Evolutionary conservation across 2,329 filamentous ascomycete genomes (phyloP).

Genomic region (Dactylellina leptospora): DNA sequence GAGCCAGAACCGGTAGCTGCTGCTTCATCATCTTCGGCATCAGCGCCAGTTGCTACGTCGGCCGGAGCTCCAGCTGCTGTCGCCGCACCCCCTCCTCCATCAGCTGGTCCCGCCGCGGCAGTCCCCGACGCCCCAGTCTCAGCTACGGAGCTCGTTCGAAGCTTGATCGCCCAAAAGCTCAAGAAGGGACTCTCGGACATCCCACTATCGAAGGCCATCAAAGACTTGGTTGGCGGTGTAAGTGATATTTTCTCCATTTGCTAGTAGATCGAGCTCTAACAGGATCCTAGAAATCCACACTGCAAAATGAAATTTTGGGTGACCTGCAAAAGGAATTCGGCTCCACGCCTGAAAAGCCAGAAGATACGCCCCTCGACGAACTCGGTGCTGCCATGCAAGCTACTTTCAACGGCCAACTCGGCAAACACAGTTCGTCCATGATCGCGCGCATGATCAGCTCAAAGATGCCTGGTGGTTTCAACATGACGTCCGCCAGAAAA

Average conservation of each 20-base stretch:
- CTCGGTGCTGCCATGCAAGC: conserved; percentile 94
- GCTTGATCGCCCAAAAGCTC: conserved; percentile 93
- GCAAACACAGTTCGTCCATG: conserved; percentile 92
- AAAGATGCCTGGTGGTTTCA: conserved; percentile 99
- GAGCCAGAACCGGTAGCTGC: conserved; percentile 74
- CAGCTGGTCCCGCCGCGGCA: conserved; percentile 84
- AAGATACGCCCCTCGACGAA: conserved; percentile 96
- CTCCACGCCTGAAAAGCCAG: conserved; percentile 96
- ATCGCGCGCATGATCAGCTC: conserved; percentile 95
- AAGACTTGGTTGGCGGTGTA: conserved; percentile 76
- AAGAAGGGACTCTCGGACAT: conserved; percentile 92
- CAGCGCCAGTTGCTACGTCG: conserved; percentile 61
- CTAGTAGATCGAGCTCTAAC: neutral
- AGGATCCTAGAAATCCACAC: conserved; percentile 64
- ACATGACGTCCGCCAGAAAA: conserved; percentile 94
- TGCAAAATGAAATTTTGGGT: conserved; percentile 98
- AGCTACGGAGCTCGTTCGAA: conserved; percentile 86
- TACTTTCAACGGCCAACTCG: conserved; percentile 98
- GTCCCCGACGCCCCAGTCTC: conserved; percentile 86
- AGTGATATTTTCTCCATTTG: neutral
- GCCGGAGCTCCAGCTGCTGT: conserved; percentile 63
- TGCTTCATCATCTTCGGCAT: conserved; percentile 62
- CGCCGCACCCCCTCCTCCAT: conserved; percentile 67
- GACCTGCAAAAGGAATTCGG: conserved; percentile 98
- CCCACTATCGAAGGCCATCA: conserved; percentile 94